Evolutionary conservation across 805 yeast genomes (phyloP).

Genomic region (Saturnispora diversa): DNA sequence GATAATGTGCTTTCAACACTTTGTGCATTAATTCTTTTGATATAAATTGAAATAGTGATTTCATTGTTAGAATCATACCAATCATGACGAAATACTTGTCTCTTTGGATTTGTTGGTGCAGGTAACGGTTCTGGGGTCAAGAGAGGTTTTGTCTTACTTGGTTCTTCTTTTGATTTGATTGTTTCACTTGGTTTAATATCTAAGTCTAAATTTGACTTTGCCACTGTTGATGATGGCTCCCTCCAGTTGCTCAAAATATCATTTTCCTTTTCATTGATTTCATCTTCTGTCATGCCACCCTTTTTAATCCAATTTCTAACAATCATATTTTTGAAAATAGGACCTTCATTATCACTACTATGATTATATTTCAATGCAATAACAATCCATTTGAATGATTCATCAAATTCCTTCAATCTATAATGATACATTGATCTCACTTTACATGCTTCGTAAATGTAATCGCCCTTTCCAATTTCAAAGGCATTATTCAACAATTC

Average conservation of each 20-base stretch:
- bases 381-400: slow-evolving; percentile 36
- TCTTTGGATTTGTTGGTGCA: slow-evolving; percentile 14
- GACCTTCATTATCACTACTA: slow-evolving; percentile 36
- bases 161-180: background rate
- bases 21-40: slow-evolving; percentile 53
- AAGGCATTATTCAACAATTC: slow-evolving; percentile 38
- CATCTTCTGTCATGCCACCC: slow-evolving; percentile 25
- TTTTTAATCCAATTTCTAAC: slow-evolving; percentile 27
- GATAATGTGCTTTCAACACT: slow-evolving; percentile 35
- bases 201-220: too few species aligned
- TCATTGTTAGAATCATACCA: slow-evolving; percentile 60
- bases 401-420: slow-evolving; percentile 33
- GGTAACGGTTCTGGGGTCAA: background rate
- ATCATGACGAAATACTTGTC: slow-evolving; percentile 41
- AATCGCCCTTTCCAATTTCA: slow-evolving; percentile 37
- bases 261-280: slow-evolving; percentile 5
- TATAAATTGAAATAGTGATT: slow-evolving; percentile 63
- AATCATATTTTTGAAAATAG: slow-evolving; percentile 40
- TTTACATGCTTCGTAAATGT: slow-evolving; percentile 42
- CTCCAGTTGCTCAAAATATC: slow-evolving; percentile 1
- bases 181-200: background rate
- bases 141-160: background rate
- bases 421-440: slow-evolving; percentile 42
- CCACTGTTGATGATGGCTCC: background rate
- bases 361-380: slow-evolving; percentile 37